Evolutionary conservation across 768 basidiomycete species (phyloP).

Genomic region (Termitomyces sp.): DNA sequence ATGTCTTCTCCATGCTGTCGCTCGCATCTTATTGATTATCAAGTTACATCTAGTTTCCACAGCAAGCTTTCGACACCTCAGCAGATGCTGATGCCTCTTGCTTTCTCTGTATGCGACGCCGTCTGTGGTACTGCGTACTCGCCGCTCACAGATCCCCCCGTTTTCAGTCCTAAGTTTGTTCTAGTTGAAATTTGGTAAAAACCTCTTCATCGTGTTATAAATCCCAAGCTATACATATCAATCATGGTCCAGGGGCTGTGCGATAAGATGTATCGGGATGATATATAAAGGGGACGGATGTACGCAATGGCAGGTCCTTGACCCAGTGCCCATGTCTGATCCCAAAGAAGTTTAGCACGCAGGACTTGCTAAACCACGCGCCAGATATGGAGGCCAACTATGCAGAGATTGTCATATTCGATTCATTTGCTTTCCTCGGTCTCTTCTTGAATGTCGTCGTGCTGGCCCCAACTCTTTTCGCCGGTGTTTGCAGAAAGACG

Average conservation of each 20-base stretch:
- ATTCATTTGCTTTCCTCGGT: not conserved
- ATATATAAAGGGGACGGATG: not conserved
- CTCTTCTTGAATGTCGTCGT: conserved; percentile 1
- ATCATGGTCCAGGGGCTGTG: not conserved
- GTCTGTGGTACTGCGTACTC: not conserved
- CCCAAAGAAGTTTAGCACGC: not conserved
- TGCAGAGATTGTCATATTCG: not conserved
- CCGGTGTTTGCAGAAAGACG: not conserved
- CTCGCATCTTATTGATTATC: not conserved
- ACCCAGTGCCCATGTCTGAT: not conserved
- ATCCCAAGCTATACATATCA: not conserved
- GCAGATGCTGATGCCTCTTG: not conserved
- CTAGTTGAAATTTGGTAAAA: not conserved
- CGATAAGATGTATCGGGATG: not conserved
- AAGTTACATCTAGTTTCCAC: not conserved
- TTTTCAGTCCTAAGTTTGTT: no score
- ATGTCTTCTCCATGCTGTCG: no score
- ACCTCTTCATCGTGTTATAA: not conserved
- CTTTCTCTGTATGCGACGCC: no score
- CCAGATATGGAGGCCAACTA: not conserved
- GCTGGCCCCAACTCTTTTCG: not conserved
- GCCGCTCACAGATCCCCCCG: no score
- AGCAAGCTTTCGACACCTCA: not conserved
- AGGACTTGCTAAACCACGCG: not conserved
- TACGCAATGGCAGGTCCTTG: not conserved